Evolutionary conservation across 768 basidiomycete species (phyloP).

Genomic region (Hericium coralloides): DNA sequence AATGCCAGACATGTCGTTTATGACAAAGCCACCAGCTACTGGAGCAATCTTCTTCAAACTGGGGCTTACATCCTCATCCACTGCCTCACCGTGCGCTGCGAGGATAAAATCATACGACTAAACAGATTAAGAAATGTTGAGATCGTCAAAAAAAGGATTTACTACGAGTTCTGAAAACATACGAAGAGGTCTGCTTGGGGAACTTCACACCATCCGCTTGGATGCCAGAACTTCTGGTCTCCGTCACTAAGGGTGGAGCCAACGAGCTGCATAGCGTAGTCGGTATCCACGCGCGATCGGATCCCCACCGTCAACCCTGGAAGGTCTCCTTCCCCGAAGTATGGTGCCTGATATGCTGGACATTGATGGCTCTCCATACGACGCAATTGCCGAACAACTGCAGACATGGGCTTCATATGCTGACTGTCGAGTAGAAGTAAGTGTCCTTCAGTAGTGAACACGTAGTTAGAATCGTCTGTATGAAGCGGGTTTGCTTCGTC

Average conservation of each 20-base stretch:
- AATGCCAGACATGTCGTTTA: constrained; percentile 73
- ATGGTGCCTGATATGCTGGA: constrained; percentile 50
- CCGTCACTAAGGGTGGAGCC: constrained; percentile 38
- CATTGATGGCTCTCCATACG: constrained; percentile 65
- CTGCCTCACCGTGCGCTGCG: constrained; percentile 43
- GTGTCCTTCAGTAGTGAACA: constrained; percentile 96
- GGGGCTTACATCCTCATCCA: constrained; percentile 64
- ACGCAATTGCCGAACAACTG: constrained; percentile 50
- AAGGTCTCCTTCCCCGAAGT: constrained; percentile 21
- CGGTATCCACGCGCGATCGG: constrained; percentile 64
- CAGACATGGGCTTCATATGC: constrained; percentile 47
- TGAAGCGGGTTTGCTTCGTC: constrained; percentile 76
- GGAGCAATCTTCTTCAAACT: constrained; percentile 53
- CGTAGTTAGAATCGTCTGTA: constrained; percentile 72
- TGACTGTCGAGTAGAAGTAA: constrained; percentile 56
- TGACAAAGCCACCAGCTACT: constrained; percentile 59
- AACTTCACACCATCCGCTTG: constrained; percentile 67
- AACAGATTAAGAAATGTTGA: not conserved
- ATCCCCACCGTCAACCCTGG: constrained; percentile 57
- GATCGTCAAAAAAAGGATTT: not conserved
- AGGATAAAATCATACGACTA: constrained; percentile 82
- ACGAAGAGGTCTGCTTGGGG: constrained; percentile 65
- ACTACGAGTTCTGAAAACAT: constrained; percentile 19
- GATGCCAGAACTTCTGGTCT: constrained; percentile 54
- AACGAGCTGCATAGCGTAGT: constrained; percentile 72